Base-by-base conservation (phyloP, 768 basidiomycete species). In the Sutorius australiensis region DNA sequence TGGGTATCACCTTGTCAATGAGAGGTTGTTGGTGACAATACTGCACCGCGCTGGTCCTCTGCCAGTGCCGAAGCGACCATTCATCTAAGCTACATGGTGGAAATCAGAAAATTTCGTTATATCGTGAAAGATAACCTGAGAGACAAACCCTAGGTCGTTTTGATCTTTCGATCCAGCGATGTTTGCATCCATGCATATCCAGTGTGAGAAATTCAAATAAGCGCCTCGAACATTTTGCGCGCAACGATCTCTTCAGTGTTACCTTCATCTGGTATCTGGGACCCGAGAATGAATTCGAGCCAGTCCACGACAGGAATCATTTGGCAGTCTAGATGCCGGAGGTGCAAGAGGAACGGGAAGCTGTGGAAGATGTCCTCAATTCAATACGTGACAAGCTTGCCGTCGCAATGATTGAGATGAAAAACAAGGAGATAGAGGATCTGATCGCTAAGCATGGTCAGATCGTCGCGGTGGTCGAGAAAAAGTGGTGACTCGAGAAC, bases 401-500 rank as follows among this genome's bases (percentile, higher is more conserved):
- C 1, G 90, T 88, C 1, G 79, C 83, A 2, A 78, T 84, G 66
- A 92, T 93, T 19, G 91, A 93, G 48, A 73, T 84, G 67, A 87
- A 88, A 73, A 80, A 80, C 51, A 74, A 78, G 53, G 90, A 92
- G 66, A 82, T 94, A 41, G 84, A 88, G 3, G 89, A 94, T 44
- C 67, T 95, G 41, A 78, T 92, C 5, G 73, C 72, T 6, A 87
- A 92, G 63, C 87, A 91, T 63, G 77, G 84, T 48, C 77, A 80
- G 28, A 86, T 89, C 48, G 81, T 92, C 3, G 79, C 80, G 17
- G 78, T 80, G 3, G 85, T 92, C 7, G 89, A 92, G 61, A 81
- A 85, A 39, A 89, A 91, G 61, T 95, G 92, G 92, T 74, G 86
- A 50, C 88, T 87, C 3, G 94, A 95, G n/a, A 64, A 83, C 94